Evolutionary conservation across 2,329 filamentous ascomycete genomes (phyloP).

Genomic region (Microdochium trichocladiopsis): DNA sequence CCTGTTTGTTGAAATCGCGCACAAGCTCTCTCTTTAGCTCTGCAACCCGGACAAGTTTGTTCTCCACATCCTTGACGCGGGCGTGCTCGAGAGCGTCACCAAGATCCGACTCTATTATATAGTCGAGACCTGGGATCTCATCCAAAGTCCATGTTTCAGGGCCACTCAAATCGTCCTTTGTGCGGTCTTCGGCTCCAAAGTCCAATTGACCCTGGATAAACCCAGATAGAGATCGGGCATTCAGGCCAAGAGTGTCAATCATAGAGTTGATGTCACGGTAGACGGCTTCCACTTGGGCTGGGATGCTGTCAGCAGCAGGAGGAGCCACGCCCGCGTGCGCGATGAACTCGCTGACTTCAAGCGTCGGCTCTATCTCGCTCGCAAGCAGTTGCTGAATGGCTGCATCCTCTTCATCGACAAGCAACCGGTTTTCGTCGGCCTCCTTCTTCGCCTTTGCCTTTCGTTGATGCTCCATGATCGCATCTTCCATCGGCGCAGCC

Average conservation of each 20-base stretch:
- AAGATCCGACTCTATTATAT: slow-evolving; percentile 58
- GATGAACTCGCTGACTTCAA: slow-evolving; percentile 60
- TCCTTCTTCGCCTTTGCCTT: slow-evolving; percentile 47
- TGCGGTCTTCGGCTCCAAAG: slow-evolving; percentile 44
- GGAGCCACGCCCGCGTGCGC: slow-evolving; percentile 49
- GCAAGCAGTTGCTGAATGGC: slow-evolving; percentile 56
- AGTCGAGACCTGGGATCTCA: slow-evolving; percentile 64
- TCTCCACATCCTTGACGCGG: slow-evolving; percentile 59
- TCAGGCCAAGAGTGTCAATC: slow-evolving; percentile 60
- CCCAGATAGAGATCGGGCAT: slow-evolving; percentile 46
- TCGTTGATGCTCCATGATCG: slow-evolving; percentile 41
- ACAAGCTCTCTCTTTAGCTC: slow-evolving; percentile 64
- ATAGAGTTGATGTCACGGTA: slow-evolving; percentile 86
- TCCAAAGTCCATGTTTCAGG: slow-evolving; percentile 66
- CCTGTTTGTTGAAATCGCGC: slow-evolving; percentile 66
- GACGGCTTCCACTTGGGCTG: slow-evolving; percentile 56
- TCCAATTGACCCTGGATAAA: slow-evolving; percentile 62
- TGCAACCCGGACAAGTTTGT: slow-evolving; percentile 61
- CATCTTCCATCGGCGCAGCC: slow-evolving; percentile 32
- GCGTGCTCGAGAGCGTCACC: slow-evolving; percentile 58
- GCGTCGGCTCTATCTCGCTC: slow-evolving; percentile 53
- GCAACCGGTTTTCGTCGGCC: slow-evolving; percentile 46
- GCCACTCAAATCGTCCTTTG: slow-evolving; percentile 61
- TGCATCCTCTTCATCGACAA: slow-evolving; percentile 65
- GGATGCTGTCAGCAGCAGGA: slow-evolving; percentile 48